A percentile compares a stretch with the other conserved stretches of the same genome.
phyloP scores from a whole-genome alignment of 352 stramenopile genomes.

The Pilasporangium apinafurcum region DNA sequence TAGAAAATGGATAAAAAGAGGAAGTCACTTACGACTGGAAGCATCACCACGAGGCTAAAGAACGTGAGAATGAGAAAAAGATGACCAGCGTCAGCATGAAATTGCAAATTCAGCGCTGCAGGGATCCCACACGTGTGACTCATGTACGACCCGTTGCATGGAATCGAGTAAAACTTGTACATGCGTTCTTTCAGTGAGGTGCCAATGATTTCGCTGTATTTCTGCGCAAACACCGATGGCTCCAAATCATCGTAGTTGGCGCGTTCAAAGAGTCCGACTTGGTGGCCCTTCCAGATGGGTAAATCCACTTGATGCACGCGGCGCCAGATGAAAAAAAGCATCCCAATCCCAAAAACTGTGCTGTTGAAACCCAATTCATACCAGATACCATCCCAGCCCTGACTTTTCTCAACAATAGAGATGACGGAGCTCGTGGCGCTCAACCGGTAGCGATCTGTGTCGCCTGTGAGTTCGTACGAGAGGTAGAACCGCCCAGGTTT shows the following conservation, averaged over 20 bases:
- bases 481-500: constrained; percentile 46
- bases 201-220: constrained; percentile 42
- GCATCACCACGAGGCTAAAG: constrained; percentile 58
- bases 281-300: constrained; percentile 57
- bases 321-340: constrained; percentile 62
- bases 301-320: constrained; percentile 43
- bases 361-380: constrained; percentile 60
- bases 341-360: constrained; percentile 36
- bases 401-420: constrained; percentile 29
- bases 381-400: constrained; percentile 63
- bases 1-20: background rate
- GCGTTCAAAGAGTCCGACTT: constrained; percentile 60
- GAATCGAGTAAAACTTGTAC: constrained; percentile 34
- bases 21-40: constrained; percentile 58
- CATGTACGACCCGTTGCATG: constrained; percentile 45
- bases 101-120: constrained; percentile 54
- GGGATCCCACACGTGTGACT: constrained; percentile 62
- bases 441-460: constrained; percentile 34
- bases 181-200: constrained; percentile 30
- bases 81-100: constrained; percentile 58
- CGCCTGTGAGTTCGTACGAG: constrained; percentile 32
- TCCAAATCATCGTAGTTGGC: constrained; percentile 63
- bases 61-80: constrained; percentile 57
- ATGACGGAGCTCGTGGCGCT: constrained; percentile 48
- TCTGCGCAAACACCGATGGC: constrained; percentile 23